Evolutionary conservation across 2,329 filamentous ascomycete species (phyloP).

Genomic region (Aspergillus alliaceus): DNA sequence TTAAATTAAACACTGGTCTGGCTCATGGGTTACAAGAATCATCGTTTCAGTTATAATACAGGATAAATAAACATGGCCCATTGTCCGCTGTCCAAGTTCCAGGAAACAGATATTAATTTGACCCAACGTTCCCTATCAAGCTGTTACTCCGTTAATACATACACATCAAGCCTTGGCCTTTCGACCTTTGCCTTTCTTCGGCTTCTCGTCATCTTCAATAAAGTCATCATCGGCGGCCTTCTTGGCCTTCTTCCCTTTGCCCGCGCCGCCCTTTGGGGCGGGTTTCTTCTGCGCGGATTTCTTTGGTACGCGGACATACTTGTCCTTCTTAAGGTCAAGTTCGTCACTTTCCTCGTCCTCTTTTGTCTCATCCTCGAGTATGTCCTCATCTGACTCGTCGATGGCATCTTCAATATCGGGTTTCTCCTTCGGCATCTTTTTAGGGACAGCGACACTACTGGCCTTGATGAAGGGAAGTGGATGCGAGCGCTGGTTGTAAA

Average conservation of each 20-base stretch:
- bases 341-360: constrained; percentile 73
- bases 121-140: not conserved
- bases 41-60: not conserved
- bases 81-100: not conserved
- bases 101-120: not conserved
- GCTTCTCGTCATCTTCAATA: constrained; percentile 46
- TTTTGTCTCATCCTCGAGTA: constrained; percentile 52
- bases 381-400: constrained; percentile 79
- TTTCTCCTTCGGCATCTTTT: constrained; percentile 69
- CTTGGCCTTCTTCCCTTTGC: constrained; percentile 54
- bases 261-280: constrained; percentile 45
- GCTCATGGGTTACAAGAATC: not conserved
- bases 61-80: not conserved
- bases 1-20: not conserved
- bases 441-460: constrained; percentile 70
- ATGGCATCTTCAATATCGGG: constrained; percentile 96
- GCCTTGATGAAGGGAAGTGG: constrained; percentile 97
- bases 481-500: constrained; percentile 85
- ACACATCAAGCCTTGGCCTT: constrained; percentile 30
- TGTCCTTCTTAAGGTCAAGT: constrained; percentile 86
- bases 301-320: constrained; percentile 92
- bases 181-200: constrained; percentile 50
- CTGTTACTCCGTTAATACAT: not conserved
- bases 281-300: constrained; percentile 59
- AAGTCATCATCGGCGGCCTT: constrained; percentile 38